Conservation (phyloP, 2,329 filamentous ascomycete species). For the Nectriaceae sp. region DNA sequence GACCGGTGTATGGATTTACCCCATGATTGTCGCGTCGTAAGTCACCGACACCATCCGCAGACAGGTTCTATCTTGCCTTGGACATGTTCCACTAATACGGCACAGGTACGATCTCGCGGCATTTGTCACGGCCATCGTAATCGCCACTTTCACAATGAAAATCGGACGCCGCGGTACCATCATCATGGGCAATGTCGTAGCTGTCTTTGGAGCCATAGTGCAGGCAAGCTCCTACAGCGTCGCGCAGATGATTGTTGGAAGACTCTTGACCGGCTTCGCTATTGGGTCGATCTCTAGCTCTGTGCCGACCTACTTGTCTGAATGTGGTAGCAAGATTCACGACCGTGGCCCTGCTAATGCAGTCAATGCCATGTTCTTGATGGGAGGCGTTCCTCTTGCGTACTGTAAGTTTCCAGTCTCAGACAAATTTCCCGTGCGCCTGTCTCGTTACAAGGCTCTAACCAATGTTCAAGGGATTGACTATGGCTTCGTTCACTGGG, state of each 20-base stretch:
- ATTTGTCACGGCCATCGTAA: not conserved
- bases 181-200: not conserved
- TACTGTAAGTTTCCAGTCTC: not conserved
- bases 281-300: not conserved
- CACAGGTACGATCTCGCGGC: not conserved
- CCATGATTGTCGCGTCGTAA: not conserved
- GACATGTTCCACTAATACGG: not conserved
- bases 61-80: not conserved
- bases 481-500: not conserved
- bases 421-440: not conserved
- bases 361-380: not conserved
- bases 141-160: not conserved
- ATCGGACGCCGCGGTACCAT: not conserved
- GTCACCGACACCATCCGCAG: not conserved
- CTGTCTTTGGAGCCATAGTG: not conserved
- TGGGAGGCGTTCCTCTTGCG: not conserved
- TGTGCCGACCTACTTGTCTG: not conserved
- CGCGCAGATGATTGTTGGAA: not conserved
- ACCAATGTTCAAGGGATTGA: not conserved
- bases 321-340: not conserved
- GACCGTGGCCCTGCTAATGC: not conserved
- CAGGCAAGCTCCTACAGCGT: not conserved
- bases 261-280: not conserved
- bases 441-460: not conserved
- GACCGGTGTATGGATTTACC: not conserved